Evolutionary conservation across 2,329 filamentous ascomycete species (phyloP), one percentile per base, ranked within the genome.

Genomic region (Xylariales sp.): DNA sequence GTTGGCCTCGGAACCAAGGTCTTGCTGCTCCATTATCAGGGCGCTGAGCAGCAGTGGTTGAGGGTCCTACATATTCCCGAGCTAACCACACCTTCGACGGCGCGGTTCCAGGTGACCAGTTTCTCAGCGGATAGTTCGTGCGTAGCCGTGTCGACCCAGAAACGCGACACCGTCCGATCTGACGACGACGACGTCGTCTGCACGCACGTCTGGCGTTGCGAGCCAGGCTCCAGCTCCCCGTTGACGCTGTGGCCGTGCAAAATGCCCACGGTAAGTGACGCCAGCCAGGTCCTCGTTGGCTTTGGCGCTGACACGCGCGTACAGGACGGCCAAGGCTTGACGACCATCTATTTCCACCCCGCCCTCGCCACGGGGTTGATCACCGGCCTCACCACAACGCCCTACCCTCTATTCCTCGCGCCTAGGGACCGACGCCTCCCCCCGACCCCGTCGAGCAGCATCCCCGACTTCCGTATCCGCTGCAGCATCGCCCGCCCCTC

Each of bases 171-270:
- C 39, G 32, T 18, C 16, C 53, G 65, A 28, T 62, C 63, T 3
- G 52, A 66, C 10, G 63, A 65, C 36, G 67, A 66, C 49, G 67
- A 63, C 41, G 49, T 62, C n/a, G 65, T 68, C 16, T 65, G 46
- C 48, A 69, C 49, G 7, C 46, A 61, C 49, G 52, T 55, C 14
- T 61, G 58, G 58, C 58, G 48, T 1, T 61, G 58, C 52, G 52
- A 49, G 32, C 60, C 61, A 10, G 43, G 52, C 10, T 49, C 45
- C 7, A 61, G 61, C 30, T 48, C 39, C 6, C 60, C 61, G n/a
- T 9, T 61, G 48, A 55, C 32, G 48, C 43, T 64, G 2, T 68
- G 55, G 61, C 43, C 55, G 9, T 64, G 61, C 16, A 41, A 39
- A 52, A 60, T 68, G 61, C 61, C 65, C 14, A 60, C 65, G 16